These are phyloP conservation scores for Fusarium sp. DNA, from an alignment of 2,329 filamentous ascomycete genomes.

Conservation along the genomic window DNA sequence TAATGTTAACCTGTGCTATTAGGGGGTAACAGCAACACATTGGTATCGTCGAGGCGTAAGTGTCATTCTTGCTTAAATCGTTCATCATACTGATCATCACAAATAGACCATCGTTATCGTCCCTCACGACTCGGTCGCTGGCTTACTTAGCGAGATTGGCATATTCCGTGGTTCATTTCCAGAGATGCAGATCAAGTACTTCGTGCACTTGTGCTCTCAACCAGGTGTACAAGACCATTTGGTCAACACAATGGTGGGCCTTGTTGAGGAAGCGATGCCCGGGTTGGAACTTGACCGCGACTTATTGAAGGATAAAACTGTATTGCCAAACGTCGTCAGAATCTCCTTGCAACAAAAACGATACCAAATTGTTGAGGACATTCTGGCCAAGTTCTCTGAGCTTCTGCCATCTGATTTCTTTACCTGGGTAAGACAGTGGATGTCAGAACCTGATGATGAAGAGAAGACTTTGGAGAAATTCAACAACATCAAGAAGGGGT, in stretches of 20 bases:
- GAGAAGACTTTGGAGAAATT: constrained; percentile 2
- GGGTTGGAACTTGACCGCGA: not conserved
- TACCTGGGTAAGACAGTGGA: constrained; percentile 22
- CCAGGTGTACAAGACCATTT: not conserved
- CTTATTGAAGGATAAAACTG: not conserved
- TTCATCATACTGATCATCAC: not conserved
- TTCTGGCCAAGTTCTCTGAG: not conserved
- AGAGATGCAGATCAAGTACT: constrained; percentile 18
- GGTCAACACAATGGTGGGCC: not conserved
- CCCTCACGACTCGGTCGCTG: constrained; percentile 28
- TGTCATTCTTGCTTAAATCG: not conserved
- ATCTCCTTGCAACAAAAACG: constrained; percentile 4
- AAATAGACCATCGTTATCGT: constrained; percentile 38
- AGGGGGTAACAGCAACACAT: constrained; percentile 42
- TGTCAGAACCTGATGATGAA: not conserved
- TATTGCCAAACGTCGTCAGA: constrained; percentile 22
- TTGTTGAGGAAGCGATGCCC: not conserved
- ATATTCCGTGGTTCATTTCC: not conserved
- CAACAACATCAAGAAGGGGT: constrained; percentile 3
- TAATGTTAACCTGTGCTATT: not conserved
- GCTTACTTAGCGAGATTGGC: constrained; percentile 13
- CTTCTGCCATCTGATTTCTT: constrained; percentile 19
- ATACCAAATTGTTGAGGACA: constrained; percentile 11
- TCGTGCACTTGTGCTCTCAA: constrained; percentile 11
- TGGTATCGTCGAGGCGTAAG: constrained; percentile 44